These are phyloP conservation scores for Candida yuanshanica DNA, from an alignment of 805 yeast genomes.

Conservation along the genomic window DNA sequence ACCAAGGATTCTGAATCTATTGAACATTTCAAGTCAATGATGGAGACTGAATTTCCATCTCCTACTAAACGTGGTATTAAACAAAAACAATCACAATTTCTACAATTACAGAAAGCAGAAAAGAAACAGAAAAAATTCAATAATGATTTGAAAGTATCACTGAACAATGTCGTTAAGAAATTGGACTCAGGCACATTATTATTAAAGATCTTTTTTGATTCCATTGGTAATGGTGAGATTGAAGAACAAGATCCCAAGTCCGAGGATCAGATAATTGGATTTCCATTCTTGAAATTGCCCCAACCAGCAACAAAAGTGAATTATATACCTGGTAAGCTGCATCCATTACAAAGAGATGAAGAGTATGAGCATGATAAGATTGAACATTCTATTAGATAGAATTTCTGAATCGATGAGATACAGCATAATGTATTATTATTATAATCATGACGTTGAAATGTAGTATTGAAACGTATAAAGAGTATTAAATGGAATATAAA, in stretches of 20 bases:
- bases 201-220: slow-evolving; percentile 23
- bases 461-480: background rate
- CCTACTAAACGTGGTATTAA: background rate
- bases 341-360: slow-evolving; percentile 14
- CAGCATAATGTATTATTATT: background rate
- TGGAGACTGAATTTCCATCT: background rate
- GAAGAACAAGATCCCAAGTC: slow-evolving; percentile 6
- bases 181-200: slow-evolving; percentile 20
- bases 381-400: slow-evolving; percentile 11
- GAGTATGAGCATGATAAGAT: slow-evolving; percentile 12
- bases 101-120: background rate
- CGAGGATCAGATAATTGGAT: background rate
- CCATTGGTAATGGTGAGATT: slow-evolving; percentile 6
- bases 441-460: background rate
- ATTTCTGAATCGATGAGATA: background rate
- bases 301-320: background rate
- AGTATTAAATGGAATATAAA: background rate
- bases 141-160: slow-evolving; percentile 14
- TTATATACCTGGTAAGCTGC: slow-evolving; percentile 15
- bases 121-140: slow-evolving; percentile 17
- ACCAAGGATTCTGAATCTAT: slow-evolving; percentile 4
- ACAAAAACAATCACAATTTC: background rate
- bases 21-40: slow-evolving; percentile 2
- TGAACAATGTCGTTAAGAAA: slow-evolving; percentile 22
- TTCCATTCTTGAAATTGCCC: background rate